Percentiles rank a stretch among this genome's conserved stretches.
Conservation (phyloP, 2,329 filamentous ascomycete genomes). For the Sclerotinia borealis region DNA sequence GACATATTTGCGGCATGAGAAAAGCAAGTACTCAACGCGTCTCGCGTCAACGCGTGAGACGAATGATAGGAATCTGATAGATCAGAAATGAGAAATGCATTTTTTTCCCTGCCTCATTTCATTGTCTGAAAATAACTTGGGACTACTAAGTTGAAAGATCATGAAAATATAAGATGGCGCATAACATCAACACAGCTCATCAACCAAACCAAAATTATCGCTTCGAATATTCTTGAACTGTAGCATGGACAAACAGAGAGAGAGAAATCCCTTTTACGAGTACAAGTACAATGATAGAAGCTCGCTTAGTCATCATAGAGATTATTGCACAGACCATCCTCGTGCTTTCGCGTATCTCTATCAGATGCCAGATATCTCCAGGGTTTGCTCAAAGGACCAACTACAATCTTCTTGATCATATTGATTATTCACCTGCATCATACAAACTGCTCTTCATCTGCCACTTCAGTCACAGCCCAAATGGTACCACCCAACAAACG, state of each 20-base stretch:
- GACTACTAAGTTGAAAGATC: background rate
- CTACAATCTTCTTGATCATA: background rate
- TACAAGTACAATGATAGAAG: no score
- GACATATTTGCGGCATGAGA: background rate
- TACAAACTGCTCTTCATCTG: background rate
- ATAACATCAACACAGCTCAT: background rate
- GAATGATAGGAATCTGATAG: background rate
- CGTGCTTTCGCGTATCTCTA: background rate
- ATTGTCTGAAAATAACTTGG: background rate
- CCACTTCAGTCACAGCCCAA: background rate
- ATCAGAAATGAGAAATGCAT: background rate
- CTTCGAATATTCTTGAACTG: background rate
- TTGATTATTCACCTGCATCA: background rate
- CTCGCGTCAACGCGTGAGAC: background rate
- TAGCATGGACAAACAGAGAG: background rate
- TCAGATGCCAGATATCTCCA: background rate
- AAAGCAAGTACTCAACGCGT: background rate
- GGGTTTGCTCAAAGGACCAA: background rate
- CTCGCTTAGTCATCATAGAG: background rate
- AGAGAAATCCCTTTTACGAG: background rate
- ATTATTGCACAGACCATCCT: background rate
- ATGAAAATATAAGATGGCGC: background rate
- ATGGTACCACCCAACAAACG: background rate
- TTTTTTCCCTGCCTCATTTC: background rate
- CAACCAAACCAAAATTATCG: background rate